These are phyloP conservation scores for Cystobasidium onofrii DNA, from an alignment of 768 basidiomycete species.

Conservation along the genomic window DNA sequence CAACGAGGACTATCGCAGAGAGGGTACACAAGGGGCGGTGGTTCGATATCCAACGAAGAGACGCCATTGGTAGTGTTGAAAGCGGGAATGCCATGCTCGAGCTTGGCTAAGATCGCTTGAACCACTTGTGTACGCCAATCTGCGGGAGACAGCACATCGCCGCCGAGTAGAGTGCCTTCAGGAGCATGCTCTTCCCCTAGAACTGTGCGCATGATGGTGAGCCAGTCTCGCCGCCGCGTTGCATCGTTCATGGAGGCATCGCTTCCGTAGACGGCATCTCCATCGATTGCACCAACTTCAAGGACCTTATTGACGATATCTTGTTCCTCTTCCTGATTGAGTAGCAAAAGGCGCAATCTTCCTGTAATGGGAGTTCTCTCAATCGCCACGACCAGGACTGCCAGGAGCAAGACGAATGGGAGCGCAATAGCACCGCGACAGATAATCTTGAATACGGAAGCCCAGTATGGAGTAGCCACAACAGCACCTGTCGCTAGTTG, in stretches of 20 bases:
- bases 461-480: background rate
- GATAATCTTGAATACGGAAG: conserved; percentile 34
- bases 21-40: conserved; percentile 47
- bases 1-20: conserved; percentile 32
- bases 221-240: conserved; percentile 35
- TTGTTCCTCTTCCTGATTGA: conserved; percentile 36
- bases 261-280: background rate
- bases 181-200: conserved; percentile 36
- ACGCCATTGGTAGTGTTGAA: conserved; percentile 49
- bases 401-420: conserved; percentile 36
- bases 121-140: conserved; percentile 95
- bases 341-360: conserved; percentile 36
- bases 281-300: background rate
- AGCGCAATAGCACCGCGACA: conserved; percentile 32
- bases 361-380: conserved; percentile 40
- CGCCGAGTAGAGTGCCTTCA: conserved; percentile 38
- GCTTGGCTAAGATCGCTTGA: conserved; percentile 61
- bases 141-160: conserved; percentile 54
- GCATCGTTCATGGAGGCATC: background rate
- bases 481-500: conserved; percentile 7
- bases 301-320: conserved; percentile 38
- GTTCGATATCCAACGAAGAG: conserved; percentile 36
- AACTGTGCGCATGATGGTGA: conserved; percentile 36
- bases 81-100: conserved; percentile 66
- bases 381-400: conserved; percentile 34